phyloP scores from a whole-genome alignment of 257 asterid genomes.

The Anisodus acutangulus region DNA sequence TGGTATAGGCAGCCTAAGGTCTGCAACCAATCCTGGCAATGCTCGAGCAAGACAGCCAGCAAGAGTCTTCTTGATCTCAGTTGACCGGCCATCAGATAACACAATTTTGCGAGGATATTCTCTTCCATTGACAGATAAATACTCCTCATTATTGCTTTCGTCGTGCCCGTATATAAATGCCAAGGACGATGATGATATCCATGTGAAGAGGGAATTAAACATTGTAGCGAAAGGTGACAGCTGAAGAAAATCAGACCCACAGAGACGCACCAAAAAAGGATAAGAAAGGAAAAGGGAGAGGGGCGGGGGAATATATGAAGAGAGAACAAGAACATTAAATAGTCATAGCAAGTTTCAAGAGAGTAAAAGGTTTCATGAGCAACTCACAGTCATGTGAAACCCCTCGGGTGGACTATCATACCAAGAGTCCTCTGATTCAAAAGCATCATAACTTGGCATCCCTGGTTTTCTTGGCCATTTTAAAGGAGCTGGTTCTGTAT shows the following conservation, averaged over 20 bases:
- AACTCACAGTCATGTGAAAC: conserved; percentile 70
- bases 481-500: conserved; percentile 49
- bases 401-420: conserved; percentile 81
- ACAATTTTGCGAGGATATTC: conserved; percentile 73
- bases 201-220: conserved; percentile 80
- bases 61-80: conserved; percentile 81
- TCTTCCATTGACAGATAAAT: conserved; percentile 70
- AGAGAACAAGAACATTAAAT: conserved; percentile 1
- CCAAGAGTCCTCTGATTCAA: conserved; percentile 80
- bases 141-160: conserved; percentile 70
- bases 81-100: conserved; percentile 69
- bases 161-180: conserved; percentile 89
- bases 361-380: background rate
- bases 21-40: conserved; percentile 81
- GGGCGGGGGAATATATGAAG: background rate
- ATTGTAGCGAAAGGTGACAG: conserved; percentile 85
- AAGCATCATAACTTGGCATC: conserved; percentile 55
- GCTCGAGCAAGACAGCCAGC: conserved; percentile 85
- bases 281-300: conserved; percentile 21
- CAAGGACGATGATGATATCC: conserved; percentile 87
- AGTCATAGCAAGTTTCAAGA: conserved; percentile 12
- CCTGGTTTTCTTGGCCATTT: conserved; percentile 84
- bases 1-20: conserved; percentile 79
- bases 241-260: conserved; percentile 49
- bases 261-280: conserved; percentile 15